A percentile compares a stretch with the other conserved stretches of the same genome.
Evolutionary conservation across 495 filamentous ascomycete genomes (phyloP).

Genomic region (Penicillium crystallinum): DNA sequence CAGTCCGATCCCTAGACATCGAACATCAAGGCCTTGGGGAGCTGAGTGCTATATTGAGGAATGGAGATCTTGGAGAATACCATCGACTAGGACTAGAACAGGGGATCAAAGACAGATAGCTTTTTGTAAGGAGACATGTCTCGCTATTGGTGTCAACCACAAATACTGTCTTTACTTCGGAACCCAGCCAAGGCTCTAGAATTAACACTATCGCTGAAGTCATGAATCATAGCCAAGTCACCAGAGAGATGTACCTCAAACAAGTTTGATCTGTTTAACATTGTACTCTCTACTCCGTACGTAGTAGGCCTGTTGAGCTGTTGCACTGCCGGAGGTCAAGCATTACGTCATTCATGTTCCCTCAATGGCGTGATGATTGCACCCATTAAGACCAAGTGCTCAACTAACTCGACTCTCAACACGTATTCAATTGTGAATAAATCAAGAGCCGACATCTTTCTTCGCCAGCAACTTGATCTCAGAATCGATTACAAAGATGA

Average conservation of each 20-base stretch:
- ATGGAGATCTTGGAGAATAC: neutral
- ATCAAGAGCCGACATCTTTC: neutral
- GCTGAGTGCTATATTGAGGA: neutral
- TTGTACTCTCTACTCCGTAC: too few relatives aligned
- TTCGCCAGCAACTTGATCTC: neutral
- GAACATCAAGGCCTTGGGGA: neutral
- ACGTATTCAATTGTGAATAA: neutral
- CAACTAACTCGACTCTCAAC: neutral
- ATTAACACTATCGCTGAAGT: too few relatives aligned
- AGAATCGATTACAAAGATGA: conserved; percentile 18
- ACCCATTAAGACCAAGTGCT: neutral
- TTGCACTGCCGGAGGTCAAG: too few relatives aligned
- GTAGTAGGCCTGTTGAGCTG: too few relatives aligned
- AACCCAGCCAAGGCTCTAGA: too few relatives aligned
- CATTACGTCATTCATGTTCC: neutral
- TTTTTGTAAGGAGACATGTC: neutral
- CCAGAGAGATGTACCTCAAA: too few relatives aligned
- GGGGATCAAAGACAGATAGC: neutral
- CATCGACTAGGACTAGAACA: neutral
- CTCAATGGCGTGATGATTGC: neutral
- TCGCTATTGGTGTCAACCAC: neutral
- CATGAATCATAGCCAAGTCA: too few relatives aligned
- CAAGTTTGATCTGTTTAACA: too few relatives aligned
- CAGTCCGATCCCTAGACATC: neutral
- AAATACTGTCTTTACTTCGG: too few relatives aligned